Evolutionary conservation across 768 basidiomycete genomes (phyloP), one percentile per base, ranked within the genome.

Genomic region (Mrakia hoshinonis): DNA sequence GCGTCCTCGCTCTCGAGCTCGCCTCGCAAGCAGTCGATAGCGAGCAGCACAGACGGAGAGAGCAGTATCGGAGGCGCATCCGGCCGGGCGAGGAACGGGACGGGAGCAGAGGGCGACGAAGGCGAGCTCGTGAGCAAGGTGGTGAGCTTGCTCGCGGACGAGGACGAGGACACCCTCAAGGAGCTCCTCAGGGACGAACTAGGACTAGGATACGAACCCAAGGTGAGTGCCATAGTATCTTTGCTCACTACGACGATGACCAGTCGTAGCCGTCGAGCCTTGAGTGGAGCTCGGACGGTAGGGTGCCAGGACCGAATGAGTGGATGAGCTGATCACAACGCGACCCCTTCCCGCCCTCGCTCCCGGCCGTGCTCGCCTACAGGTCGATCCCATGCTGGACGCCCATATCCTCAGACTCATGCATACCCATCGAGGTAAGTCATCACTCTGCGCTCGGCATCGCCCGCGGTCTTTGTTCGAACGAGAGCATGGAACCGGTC

Each of bases 341-440:
- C 72, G 72, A 68, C 64, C 55, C 67, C 76, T 62, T 75, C 26
- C 55, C 69, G 46, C 34, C 67, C 4, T 3, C 0, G 10, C 18
- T 22, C 60, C 29, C 54, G 7, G 24, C 54, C n/a, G 52, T 67
- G 36, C 18, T 51, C 46, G 12, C 47, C n/a, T n/a, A n/a, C 43
- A 55, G 43, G 4, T 47, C 52, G 70, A 71, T 24, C 39, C 71
- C 29, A 67, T 51, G 15, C 82, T 92, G 73, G 93, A 96, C 77
- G 89, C 93, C 76, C 86, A 87, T 77, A 90, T 93, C 71, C 83
- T 97, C 24, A 92, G 95, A 77, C 85, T 96, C 73, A 96, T 97
- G 94, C 94, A 97, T 81, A 89, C 90, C 80, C 90, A 93, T 79
- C 84, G 86, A 73, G 92, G 95, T 83, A 88, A 91, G 81, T 81